These are phyloP conservation scores for Teratosphaeria gauchensis DNA, from an alignment of 2,329 filamentous ascomycete genomes.

Conservation along the genomic window DNA sequence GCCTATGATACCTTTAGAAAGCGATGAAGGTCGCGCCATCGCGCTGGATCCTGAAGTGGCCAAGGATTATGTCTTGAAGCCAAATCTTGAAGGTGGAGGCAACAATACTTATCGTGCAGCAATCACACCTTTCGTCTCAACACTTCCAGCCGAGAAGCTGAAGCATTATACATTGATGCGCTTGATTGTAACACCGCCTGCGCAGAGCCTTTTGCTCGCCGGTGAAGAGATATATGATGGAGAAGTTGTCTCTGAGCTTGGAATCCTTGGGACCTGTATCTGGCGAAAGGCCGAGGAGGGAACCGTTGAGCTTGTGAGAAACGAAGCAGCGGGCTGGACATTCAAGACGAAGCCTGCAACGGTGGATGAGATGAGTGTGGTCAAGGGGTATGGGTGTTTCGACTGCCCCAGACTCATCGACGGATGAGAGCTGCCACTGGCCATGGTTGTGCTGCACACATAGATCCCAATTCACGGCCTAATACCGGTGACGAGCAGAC, in stretches of 20 bases:
- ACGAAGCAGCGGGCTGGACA: slow-evolving; percentile 30
- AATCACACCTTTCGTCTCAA: slow-evolving; percentile 28
- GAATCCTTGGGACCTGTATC: slow-evolving; percentile 32
- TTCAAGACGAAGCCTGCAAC: slow-evolving; percentile 35
- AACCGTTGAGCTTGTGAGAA: slow-evolving; percentile 24
- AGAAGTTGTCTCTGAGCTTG: slow-evolving; percentile 35
- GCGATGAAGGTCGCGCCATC: slow-evolving; percentile 17
- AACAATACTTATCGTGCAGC: slow-evolving; percentile 33
- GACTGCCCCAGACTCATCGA: slow-evolving; percentile 28
- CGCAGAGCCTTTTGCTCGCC: background rate
- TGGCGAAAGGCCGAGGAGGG: slow-evolving; percentile 19
- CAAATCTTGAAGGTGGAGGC: slow-evolving; percentile 36
- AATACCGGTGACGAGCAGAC: background rate
- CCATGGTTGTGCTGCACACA: no score
- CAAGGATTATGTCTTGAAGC: slow-evolving; percentile 32
- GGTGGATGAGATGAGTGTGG: slow-evolving; percentile 39
- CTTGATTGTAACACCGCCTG: slow-evolving; percentile 27
- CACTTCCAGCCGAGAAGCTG: slow-evolving; percentile 21
- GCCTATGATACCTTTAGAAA: slow-evolving; percentile 28
- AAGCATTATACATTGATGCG: slow-evolving; percentile 32
- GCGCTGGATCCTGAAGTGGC: slow-evolving; percentile 17
- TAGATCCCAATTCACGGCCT: background rate
- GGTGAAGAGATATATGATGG: slow-evolving; percentile 20
- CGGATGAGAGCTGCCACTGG: background rate
- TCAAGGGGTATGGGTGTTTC: slow-evolving; percentile 40